Percentiles rank a stretch among this genome's conserved stretches.
Conservation (phyloP, 345 rosid genomes). For the Leavenworthia alabamica region DNA sequence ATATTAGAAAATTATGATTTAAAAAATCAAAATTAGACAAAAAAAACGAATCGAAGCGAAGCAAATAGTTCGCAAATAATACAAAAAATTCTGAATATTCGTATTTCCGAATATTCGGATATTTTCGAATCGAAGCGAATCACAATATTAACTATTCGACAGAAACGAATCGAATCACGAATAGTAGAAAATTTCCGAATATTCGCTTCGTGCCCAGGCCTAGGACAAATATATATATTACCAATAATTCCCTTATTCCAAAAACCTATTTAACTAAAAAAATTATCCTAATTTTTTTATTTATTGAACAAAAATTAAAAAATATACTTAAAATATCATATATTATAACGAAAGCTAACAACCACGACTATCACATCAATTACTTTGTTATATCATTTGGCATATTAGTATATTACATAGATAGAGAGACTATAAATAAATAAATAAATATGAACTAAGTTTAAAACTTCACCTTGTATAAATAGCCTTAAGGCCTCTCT, state of each 20-base stretch:
- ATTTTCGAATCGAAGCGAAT: too few species aligned
- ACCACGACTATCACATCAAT: slow-evolving; percentile 23
- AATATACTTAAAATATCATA: background rate
- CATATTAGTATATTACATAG: slow-evolving; percentile 7
- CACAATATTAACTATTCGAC: too few species aligned
- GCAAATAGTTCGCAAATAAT: too few species aligned
- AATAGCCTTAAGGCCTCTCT: slow-evolving; percentile 16
- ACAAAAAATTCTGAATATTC: too few species aligned
- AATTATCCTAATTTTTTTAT: background rate
- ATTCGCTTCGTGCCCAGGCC: too few species aligned
- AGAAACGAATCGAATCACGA: too few species aligned
- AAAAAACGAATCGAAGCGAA: too few species aligned
- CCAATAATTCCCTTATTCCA: background rate
- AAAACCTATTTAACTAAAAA: slow-evolving; percentile 2
- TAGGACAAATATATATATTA: background rate
- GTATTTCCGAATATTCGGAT: too few species aligned
- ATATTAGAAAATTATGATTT: too few species aligned
- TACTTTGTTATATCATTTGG: slow-evolving; percentile 8
- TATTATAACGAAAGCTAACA: background rate
- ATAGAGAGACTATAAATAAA: background rate
- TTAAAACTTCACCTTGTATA: slow-evolving; percentile 10
- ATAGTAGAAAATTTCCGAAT: too few species aligned
- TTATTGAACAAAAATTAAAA: too few species aligned
- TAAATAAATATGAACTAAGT: background rate
- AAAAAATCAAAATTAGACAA: too few species aligned